Conservation (phyloP, 83 land plant genomes). For the Picea mariana region DNA sequence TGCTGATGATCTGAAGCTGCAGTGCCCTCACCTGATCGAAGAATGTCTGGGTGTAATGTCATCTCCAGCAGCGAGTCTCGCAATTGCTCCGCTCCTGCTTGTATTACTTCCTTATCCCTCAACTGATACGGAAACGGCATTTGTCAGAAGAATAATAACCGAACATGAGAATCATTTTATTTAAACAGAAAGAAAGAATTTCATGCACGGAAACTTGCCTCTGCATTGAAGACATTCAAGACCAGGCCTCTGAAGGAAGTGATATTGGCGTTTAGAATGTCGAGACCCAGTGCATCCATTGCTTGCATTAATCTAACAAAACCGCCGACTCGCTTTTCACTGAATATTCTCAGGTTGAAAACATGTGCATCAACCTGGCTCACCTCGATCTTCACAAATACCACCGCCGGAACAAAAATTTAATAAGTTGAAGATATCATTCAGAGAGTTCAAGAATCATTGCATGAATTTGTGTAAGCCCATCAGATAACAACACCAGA, state of each 20-base stretch:
- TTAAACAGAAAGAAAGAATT: not conserved
- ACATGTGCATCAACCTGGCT: constrained; percentile 69
- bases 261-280: constrained; percentile 83
- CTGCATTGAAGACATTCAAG: constrained; percentile 81
- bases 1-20: constrained; percentile 15
- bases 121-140: constrained; percentile 36
- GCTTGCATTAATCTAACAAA: constrained; percentile 93
- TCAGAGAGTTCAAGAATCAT: too few species aligned
- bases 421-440: too few species aligned
- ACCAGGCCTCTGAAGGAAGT: constrained; percentile 75
- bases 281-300: constrained; percentile 75
- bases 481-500: too few species aligned
- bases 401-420: too few species aligned
- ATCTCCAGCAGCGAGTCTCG: constrained; percentile 80
- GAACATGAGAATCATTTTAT: not conserved
- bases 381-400: constrained; percentile 74
- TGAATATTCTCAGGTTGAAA: constrained; percentile 79
- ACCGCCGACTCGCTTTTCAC: constrained; percentile 82
- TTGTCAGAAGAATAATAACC: not conserved
- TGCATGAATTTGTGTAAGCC: too few species aligned
- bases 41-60: constrained; percentile 28
- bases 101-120: constrained; percentile 74
- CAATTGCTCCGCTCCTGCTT: constrained; percentile 87
- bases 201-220: constrained; percentile 41
- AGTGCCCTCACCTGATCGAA: not conserved